phyloP scores from a whole-genome alignment of 805 yeast genomes.

The Hanseniaspora pseudoguilliermondii region DNA sequence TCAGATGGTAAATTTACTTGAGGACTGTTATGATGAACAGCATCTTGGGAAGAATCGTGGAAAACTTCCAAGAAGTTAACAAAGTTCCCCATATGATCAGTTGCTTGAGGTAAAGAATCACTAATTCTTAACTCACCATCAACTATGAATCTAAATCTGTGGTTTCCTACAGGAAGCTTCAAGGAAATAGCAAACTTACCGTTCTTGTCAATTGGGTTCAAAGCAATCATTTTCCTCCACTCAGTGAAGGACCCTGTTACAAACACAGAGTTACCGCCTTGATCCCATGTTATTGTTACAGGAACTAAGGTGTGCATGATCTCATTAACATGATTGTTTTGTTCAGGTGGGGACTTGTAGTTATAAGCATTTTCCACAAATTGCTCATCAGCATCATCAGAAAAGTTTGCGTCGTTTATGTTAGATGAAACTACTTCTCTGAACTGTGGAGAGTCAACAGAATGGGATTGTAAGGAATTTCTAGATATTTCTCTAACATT shows the following conservation, averaged over 20 bases:
- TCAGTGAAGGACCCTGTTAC: constrained; percentile 97
- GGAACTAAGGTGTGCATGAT: constrained; percentile 27
- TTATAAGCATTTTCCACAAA: constrained; percentile 6
- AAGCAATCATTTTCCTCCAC: constrained; percentile 94
- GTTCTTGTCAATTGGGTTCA: constrained; percentile 37
- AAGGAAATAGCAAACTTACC: constrained; percentile 49
- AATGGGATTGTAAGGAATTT: not conserved
- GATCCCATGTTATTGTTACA: constrained; percentile 77
- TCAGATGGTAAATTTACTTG: constrained; percentile 22
- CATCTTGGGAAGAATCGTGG: constrained; percentile 23
- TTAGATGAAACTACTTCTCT: not conserved
- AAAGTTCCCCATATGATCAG: constrained; percentile 92
- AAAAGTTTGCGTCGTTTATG: not conserved
- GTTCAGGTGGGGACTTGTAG: not conserved
- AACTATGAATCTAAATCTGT: constrained; percentile 82
- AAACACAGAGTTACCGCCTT: constrained; percentile 91
- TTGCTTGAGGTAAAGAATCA: constrained; percentile 86
- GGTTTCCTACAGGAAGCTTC: constrained; percentile 81
- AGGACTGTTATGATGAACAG: constrained; percentile 21
- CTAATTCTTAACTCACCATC: constrained; percentile 86
- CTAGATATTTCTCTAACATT: not conserved
- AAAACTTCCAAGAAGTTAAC: constrained; percentile 77
- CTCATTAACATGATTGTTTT: not conserved
- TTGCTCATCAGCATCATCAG: constrained; percentile 9
- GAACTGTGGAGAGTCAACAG: constrained; percentile 8